These are phyloP conservation scores for Pholiota conissans DNA, from an alignment of 768 basidiomycete species.

Conservation along the genomic window DNA sequence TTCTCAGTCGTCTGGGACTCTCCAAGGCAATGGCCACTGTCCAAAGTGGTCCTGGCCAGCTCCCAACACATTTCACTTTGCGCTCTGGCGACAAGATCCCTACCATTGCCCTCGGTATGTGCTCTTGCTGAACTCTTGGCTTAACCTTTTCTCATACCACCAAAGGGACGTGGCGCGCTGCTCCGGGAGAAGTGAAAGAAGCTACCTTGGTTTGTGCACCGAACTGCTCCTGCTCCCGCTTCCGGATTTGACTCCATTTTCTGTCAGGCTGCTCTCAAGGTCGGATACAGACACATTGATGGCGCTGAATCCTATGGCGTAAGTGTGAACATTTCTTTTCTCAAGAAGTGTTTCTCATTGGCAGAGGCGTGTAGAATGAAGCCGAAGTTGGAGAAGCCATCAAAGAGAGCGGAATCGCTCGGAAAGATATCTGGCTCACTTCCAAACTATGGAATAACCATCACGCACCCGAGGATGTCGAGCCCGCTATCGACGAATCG, in stretches of 20 bases:
- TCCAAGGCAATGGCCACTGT: not conserved
- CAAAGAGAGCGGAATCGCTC: slow-evolving; percentile 55
- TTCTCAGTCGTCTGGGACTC: not conserved
- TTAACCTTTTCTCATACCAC: not conserved
- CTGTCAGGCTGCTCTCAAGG: slow-evolving; percentile 50
- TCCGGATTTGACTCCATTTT: not conserved
- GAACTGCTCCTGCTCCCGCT: not conserved
- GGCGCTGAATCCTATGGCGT: slow-evolving; percentile 72
- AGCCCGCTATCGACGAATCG: slow-evolving; percentile 65
- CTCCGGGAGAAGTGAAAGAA: slow-evolving; percentile 56
- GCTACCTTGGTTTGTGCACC: slow-evolving; percentile 54
- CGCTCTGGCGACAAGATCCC: slow-evolving; percentile 72
- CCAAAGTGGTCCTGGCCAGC: slow-evolving; percentile 11
- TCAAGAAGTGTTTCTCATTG: not conserved
- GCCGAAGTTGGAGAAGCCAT: slow-evolving; percentile 67
- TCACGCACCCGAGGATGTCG: slow-evolving; percentile 74
- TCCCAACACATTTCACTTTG: slow-evolving; percentile 54
- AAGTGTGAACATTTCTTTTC: slow-evolving; percentile 13
- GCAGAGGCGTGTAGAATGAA: slow-evolving; percentile 46
- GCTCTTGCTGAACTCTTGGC: not conserved
- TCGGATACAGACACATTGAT: slow-evolving; percentile 74
- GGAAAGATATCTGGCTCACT: slow-evolving; percentile 70
- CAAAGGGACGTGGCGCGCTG: slow-evolving; percentile 65
- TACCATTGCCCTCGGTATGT: slow-evolving; percentile 41
- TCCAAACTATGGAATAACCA: slow-evolving; percentile 78